Evolutionary conservation across 768 basidiomycete genomes (phyloP).

Genomic region (Polyporus arcularius): DNA sequence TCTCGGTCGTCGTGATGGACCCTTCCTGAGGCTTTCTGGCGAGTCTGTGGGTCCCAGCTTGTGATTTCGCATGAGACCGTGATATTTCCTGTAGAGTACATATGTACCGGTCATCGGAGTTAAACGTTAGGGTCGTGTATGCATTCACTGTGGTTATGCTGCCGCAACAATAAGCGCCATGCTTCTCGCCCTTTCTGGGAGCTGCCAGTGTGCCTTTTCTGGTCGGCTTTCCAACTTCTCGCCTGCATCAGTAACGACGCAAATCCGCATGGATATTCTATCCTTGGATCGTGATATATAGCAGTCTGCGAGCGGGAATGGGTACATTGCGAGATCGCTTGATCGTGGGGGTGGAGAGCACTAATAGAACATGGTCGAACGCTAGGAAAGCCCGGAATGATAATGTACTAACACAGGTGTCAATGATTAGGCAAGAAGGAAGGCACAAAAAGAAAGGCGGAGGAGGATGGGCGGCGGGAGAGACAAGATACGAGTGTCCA

Average conservation of each 20-base stretch:
- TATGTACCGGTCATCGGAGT: background rate
- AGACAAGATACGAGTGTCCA: background rate
- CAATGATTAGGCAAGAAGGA: conserved; percentile 10
- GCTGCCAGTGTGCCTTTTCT: no score
- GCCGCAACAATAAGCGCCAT: no score
- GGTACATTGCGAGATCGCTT: conserved; percentile 21
- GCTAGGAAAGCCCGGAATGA: conserved; percentile 15
- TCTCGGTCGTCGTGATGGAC: background rate
- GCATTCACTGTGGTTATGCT: no score
- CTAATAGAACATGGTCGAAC: conserved; percentile 27
- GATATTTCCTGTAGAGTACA: no score
- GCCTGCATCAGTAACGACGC: no score
- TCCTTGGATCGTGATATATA: conserved; percentile 19
- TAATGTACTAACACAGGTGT: conserved; percentile 24
- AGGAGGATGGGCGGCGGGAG: background rate
- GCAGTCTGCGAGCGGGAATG: conserved; percentile 8
- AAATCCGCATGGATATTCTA: background rate
- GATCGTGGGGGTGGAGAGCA: conserved; percentile 13
- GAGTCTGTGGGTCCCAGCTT: no score
- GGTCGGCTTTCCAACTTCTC: no score
- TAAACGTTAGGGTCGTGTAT: background rate
- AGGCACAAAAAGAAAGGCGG: background rate
- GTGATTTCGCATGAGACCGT: no score
- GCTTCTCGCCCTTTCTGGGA: no score
- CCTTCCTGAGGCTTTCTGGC: no score